phyloP scores from a whole-genome alignment of 306 rosid genomes.

The Styphnolobium japonicum region DNA sequence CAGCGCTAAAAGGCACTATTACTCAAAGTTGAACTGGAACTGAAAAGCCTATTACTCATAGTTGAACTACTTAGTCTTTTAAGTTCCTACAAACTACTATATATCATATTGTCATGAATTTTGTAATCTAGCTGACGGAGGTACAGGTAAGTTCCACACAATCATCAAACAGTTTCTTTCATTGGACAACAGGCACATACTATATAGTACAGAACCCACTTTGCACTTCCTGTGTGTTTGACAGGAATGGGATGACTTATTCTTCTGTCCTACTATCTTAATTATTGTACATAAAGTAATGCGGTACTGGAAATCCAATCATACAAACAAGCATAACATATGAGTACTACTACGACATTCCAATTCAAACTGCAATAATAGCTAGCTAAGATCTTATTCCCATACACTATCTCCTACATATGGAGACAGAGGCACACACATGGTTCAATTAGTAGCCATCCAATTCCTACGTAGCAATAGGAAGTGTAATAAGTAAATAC shows the following conservation, averaged over 20 bases:
- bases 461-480: too few relatives aligned
- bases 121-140: too few relatives aligned
- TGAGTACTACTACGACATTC: neutral
- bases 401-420: neutral
- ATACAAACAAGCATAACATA: neutral
- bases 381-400: too few relatives aligned
- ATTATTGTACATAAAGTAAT: neutral
- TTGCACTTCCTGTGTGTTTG: neutral
- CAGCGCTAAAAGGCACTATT: too few relatives aligned
- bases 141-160: neutral
- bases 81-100: too few relatives aligned
- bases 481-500: too few relatives aligned
- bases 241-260: neutral
- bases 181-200: neutral
- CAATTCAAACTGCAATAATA: neutral
- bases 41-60: too few relatives aligned
- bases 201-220: neutral
- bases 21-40: too few relatives aligned
- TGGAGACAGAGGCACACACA: neutral
- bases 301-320: neutral
- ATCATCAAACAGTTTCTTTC: neutral
- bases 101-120: too few relatives aligned
- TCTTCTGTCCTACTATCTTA: neutral
- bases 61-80: too few relatives aligned
- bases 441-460: neutral